Base-by-base conservation (phyloP, 371 early-diverging fungal genomes). In the Mortierella sp. region DNA sequence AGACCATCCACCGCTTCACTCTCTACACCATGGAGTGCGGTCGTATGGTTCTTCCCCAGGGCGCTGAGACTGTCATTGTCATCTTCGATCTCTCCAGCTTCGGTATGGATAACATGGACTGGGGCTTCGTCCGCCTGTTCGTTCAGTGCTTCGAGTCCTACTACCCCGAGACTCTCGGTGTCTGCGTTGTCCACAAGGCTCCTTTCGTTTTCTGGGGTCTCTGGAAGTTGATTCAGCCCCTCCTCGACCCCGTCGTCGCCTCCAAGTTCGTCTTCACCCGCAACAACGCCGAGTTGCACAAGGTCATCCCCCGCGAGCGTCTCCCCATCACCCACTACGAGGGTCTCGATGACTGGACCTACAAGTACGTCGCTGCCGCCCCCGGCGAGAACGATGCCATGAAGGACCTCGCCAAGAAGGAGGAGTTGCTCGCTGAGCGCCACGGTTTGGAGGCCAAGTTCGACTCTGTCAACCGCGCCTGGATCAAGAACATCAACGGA, bases 131-230 rank as follows among this genome's bases (percentile, higher is more conserved):
- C 54, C 94, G 93, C 74, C 93, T 95, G 74, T 88, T 97, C 69
- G 85, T 96, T 61, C 87, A 86, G 69, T 93, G 92, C 77, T 91
- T 97, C 66, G 94, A 97, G 86, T 88, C 91, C 5, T 95, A 95
- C 83, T 97, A 97, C 77, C 97, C 97, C 37, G 97, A 97, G 77
- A 91, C 92, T n/a, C 87, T 97, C n/a, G 96, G 95, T 20, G 81
- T 87, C 0, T 90, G 91, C 57, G 86, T 94, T 24, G 92, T 97
- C 51, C 93, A 96, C 73, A 90, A 90, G 69, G 96, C 96, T 2
- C 96, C 97, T 40, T 96, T 95, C 93, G 88, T 95, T 65, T 97
- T 96, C 86, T 89, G 91, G 68, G 93, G 95, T 87, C 90, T 95
- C 55, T 96, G 93, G 93, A 91, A 88, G 75, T 77, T 95, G 83